Evolutionary conservation across 2,329 filamentous ascomycete genomes (phyloP).

Genomic region (Scedosporium aurantiacum): DNA sequence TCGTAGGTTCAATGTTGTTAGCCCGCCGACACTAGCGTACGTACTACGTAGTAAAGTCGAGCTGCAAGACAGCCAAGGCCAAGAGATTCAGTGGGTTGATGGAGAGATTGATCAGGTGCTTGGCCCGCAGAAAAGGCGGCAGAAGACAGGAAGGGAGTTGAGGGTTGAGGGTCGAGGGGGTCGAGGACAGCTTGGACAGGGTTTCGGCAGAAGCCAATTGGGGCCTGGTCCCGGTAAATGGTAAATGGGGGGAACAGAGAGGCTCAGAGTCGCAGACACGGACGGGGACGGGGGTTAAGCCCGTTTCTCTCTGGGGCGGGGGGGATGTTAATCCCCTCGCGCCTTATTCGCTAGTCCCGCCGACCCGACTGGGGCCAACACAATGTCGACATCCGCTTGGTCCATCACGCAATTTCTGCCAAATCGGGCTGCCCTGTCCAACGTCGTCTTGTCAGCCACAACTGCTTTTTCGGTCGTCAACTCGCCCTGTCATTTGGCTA

Average conservation of each 20-base stretch:
- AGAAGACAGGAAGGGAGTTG: not conserved
- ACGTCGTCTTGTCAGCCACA: not conserved
- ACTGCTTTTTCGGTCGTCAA: not conserved
- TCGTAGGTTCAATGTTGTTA: too few species aligned
- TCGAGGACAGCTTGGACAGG: not conserved
- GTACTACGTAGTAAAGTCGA: not conserved
- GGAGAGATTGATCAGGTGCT: not conserved
- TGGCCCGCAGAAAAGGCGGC: not conserved
- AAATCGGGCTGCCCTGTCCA: not conserved
- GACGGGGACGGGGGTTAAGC: too few species aligned
- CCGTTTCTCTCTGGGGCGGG: not conserved
- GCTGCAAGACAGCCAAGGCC: too few species aligned
- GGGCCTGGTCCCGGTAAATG: not conserved
- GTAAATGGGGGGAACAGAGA: not conserved
- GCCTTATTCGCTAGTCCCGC: not conserved
- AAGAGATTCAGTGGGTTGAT: not conserved
- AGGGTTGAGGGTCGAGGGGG: not conserved
- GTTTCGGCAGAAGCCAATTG: not conserved
- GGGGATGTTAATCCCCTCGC: not conserved
- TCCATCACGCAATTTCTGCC: constrained; percentile 6
- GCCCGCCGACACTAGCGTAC: not conserved
- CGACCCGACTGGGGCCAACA: not conserved
- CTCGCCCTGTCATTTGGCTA: not conserved
- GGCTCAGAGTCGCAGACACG: not conserved
- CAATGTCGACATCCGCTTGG: constrained; percentile 6